These are phyloP conservation scores for Botrytis medusae DNA, from an alignment of 2,329 filamentous ascomycete species.

Conservation along the genomic window DNA sequence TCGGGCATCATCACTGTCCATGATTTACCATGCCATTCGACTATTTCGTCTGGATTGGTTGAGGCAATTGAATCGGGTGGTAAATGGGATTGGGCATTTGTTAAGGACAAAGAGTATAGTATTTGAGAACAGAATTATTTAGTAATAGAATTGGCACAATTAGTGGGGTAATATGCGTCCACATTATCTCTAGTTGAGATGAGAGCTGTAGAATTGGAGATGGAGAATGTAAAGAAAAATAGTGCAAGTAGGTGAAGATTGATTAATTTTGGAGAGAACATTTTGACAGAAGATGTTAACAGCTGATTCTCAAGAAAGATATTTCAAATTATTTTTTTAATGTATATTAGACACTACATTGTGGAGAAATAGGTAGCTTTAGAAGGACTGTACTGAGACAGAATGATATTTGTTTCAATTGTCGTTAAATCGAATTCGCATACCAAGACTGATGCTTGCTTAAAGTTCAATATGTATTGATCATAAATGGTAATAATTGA, in stretches of 20 bases:
- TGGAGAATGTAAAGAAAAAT: neutral
- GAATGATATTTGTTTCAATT: neutral
- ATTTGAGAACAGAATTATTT: neutral
- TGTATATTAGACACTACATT: neutral
- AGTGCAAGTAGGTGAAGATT: neutral
- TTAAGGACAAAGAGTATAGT: neutral
- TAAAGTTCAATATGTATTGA: neutral
- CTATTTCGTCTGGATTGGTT: neutral
- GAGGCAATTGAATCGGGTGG: neutral
- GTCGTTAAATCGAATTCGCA: neutral
- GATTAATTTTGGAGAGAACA: neutral
- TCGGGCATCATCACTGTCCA: neutral
- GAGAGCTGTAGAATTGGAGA: neutral
- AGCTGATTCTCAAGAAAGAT: neutral
- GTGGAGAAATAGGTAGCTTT: neutral
- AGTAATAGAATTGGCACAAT: neutral
- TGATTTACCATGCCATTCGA: neutral
- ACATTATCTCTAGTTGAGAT: neutral
- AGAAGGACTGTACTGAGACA: neutral
- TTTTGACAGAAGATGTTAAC: neutral
- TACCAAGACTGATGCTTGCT: neutral
- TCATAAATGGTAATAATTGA: neutral
- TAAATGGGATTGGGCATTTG: neutral
- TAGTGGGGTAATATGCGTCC: neutral
- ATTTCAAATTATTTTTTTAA: neutral